Conservation (phyloP, 495 filamentous ascomycete genomes). For the Annulohypoxylon maeteangense region DNA sequence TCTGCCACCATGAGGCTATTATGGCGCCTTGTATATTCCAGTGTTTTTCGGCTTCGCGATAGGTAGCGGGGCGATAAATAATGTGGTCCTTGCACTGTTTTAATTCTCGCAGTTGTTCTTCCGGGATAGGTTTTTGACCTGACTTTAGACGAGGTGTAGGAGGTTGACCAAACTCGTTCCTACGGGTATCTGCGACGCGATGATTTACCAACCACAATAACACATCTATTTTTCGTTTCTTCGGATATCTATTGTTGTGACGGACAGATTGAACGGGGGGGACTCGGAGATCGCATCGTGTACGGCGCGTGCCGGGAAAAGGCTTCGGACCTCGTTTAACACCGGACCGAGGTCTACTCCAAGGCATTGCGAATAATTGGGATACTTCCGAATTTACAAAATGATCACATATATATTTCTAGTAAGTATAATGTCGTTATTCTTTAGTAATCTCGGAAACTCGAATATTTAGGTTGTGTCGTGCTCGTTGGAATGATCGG, state of each 20-base stretch:
- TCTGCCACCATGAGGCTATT: slow-evolving; percentile 2
- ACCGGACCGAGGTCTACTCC: background rate
- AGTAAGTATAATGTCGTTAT: background rate
- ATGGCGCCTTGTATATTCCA: background rate
- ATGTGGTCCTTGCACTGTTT: background rate
- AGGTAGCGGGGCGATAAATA: background rate
- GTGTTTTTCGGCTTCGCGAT: background rate
- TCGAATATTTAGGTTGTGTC: background rate
- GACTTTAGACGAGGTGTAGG: background rate
- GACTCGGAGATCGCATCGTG: slow-evolving; percentile 9
- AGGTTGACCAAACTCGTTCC: background rate
- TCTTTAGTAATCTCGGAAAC: slow-evolving; percentile 8
- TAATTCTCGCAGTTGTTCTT: background rate
- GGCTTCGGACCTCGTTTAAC: slow-evolving; percentile 10
- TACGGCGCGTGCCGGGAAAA: slow-evolving; percentile 16
- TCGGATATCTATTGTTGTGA: background rate
- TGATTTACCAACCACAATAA: slow-evolving; percentile 3
- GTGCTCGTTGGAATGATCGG: slow-evolving; percentile 14
- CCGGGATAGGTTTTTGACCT: background rate
- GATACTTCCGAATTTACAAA: background rate
- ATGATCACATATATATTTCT: too few species aligned
- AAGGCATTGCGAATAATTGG: background rate
- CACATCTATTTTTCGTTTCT: slow-evolving; percentile 6
- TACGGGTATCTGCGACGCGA: background rate
- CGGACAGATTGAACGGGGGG: background rate